Conservation (phyloP, 352 stramenopile species). For the Peronosclerospora sorghi region DNA sequence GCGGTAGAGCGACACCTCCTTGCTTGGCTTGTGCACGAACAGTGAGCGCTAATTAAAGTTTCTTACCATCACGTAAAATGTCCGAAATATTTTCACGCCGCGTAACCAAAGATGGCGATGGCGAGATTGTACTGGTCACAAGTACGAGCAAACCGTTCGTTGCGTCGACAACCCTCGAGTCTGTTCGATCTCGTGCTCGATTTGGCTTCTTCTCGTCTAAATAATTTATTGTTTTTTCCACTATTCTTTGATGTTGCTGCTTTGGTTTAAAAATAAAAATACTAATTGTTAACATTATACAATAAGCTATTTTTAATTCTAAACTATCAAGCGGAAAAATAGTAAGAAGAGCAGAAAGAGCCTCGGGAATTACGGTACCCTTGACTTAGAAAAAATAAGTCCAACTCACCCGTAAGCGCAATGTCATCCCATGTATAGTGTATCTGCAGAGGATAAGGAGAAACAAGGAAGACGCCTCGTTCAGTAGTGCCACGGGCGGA, state of each 20-base stretch:
- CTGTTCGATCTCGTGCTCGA: neutral
- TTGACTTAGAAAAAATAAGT: conserved; percentile 38
- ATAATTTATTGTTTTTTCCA: no score
- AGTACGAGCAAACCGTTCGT: conserved; percentile 1
- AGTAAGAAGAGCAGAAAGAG: conserved; percentile 26
- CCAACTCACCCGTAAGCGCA: conserved; percentile 28
- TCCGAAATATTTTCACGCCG: conserved; percentile 40
- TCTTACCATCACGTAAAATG: conserved; percentile 31
- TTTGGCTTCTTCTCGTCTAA: conserved; percentile 8
- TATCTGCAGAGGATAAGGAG: conserved; percentile 28
- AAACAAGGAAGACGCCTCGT: conserved; percentile 28
- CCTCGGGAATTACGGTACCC: conserved; percentile 42
- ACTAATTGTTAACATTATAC: no score
- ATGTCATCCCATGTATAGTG: conserved; percentile 52
- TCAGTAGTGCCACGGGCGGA: neutral
- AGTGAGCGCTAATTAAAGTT: conserved; percentile 35
- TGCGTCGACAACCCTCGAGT: neutral
- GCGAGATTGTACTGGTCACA: neutral
- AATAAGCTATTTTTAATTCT: no score
- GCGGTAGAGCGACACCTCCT: conserved; percentile 45
- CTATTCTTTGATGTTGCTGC: no score
- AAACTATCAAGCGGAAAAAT: conserved; percentile 57
- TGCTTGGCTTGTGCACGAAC: conserved; percentile 33
- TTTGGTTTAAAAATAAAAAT: no score
- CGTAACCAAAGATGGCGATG: conserved; percentile 15